Conservation (phyloP, 108 stramenopile species). For the Nitzschia inconspicua region DNA sequence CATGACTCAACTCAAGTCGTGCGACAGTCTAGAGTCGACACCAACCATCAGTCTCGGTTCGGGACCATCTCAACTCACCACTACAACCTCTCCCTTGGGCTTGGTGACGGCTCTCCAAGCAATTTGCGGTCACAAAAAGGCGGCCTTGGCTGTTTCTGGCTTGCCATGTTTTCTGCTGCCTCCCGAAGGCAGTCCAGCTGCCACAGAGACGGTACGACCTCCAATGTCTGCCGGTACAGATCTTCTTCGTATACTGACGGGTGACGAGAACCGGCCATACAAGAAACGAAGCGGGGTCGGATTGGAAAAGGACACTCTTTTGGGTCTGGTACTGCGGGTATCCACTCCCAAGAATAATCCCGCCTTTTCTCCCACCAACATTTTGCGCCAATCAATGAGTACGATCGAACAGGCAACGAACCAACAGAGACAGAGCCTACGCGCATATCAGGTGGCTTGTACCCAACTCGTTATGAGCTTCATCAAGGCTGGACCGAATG, state of each 20-base stretch:
- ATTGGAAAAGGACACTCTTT: slow-evolving; percentile 73
- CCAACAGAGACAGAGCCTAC: slow-evolving; percentile 56
- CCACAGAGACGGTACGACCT: slow-evolving; percentile 50
- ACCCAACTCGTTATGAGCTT: slow-evolving; percentile 61
- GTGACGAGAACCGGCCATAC: slow-evolving; percentile 32
- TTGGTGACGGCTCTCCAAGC: slow-evolving; percentile 59
- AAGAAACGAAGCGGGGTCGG: slow-evolving; percentile 71
- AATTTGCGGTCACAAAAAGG: slow-evolving; percentile 70
- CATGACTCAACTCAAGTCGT: slow-evolving; percentile 36
- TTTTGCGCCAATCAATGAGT: slow-evolving; percentile 40
- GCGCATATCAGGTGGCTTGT: slow-evolving; percentile 59
- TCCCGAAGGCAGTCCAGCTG: slow-evolving; percentile 44
- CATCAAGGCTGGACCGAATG: slow-evolving; percentile 64
- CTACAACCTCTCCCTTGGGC: slow-evolving; percentile 21
- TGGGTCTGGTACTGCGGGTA: slow-evolving; percentile 64
- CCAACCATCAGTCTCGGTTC: slow-evolving; percentile 22
- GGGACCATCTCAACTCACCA: neutral
- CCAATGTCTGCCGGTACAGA: slow-evolving; percentile 19
- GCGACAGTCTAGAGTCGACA: slow-evolving; percentile 42
- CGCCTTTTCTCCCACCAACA: slow-evolving; percentile 33
- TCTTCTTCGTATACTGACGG: slow-evolving; percentile 42
- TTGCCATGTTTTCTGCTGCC: slow-evolving; percentile 55
- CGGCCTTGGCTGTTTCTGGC: slow-evolving; percentile 47
- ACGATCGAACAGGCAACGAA: slow-evolving; percentile 47
- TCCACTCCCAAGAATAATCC: slow-evolving; percentile 60